phyloP scores from a whole-genome alignment of 331 rosid genomes.

The Erythrophleum ivorense region DNA sequence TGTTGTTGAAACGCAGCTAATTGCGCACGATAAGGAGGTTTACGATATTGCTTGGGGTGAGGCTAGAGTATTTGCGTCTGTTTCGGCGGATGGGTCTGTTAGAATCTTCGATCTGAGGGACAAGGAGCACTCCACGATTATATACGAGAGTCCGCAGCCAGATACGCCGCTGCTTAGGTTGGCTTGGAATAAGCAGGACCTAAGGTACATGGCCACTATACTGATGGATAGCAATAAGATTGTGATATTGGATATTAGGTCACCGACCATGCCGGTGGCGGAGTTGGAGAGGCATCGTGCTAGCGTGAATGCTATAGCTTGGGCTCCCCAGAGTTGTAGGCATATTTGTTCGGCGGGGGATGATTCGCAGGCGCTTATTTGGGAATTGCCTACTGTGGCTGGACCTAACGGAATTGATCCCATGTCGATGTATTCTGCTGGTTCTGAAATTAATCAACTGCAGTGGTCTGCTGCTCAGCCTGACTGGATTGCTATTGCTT shows the following conservation, averaged over 20 bases:
- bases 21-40: conserved; percentile 98
- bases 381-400: conserved; percentile 89
- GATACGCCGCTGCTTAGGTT: conserved; percentile 90
- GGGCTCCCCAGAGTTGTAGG: conserved; percentile 77
- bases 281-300: conserved; percentile 82
- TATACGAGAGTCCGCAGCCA: conserved; percentile 89
- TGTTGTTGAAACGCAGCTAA: conserved; percentile 94
- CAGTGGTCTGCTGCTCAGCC: conserved; percentile 92
- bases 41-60: conserved; percentile 98
- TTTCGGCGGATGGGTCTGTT: conserved; percentile 95
- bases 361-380: conserved; percentile 85
- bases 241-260: conserved; percentile 88
- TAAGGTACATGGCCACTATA: conserved; percentile 91
- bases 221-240: conserved; percentile 88
- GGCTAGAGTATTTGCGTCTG: conserved; percentile 89
- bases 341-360: conserved; percentile 89
- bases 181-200: conserved; percentile 98
- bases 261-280: conserved; percentile 89
- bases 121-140: conserved; percentile 92
- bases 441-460: conserved; percentile 79
- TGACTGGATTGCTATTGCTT: conserved; percentile 92
- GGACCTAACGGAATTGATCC: conserved; percentile 88
- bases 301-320: conserved; percentile 72
- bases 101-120: conserved; percentile 86
- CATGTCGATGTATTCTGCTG: conserved; percentile 73